Evolutionary conservation across 1,139 yeast genomes (phyloP), one percentile per base, ranked within the genome.

Genomic region (Kodamaea suecica): DNA sequence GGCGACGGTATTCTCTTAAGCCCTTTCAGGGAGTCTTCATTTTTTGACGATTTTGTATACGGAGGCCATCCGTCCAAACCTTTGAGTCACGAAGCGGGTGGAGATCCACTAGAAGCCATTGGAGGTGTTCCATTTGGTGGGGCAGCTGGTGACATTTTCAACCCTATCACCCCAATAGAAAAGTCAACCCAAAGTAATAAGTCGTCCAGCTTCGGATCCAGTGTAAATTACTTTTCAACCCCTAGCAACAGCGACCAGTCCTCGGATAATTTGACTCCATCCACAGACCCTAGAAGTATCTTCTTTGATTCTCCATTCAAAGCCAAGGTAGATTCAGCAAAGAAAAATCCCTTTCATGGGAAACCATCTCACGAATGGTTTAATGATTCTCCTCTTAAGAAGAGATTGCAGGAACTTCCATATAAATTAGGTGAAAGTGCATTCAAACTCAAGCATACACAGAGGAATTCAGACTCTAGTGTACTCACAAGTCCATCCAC

Each of bases 391-490:
- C 33, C 33, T 8, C 17, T 30, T 17, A 23, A 15, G 13, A 30
- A 24, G 15, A 30, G 14, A 16, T 23, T 30, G 17, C 23, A 16
- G 20, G 33, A 16, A 17, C 29, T 34, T 11, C 33, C 35, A n/a
- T 15, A 29, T 6, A 21, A 23, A 11, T 26, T 29, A 16, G 17
- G 36, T 30, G 5, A 29, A 19, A 19, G 21, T 6, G 21, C 9
- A 19, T n/a, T n/a, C n/a, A 19, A 19, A 19, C 21, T 6, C 8
- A 6, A 6, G 21, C 21, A 6, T 9, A 6, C 9, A 6, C 21
- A 19, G 9, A 9, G 21, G 21, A 6, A 9, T 6, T 19, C 21
- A 19, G 21, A n/a, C n/a, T n/a, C n/a, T n/a, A 6, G 9, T 19
- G 21, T 6, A 6, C 9, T 19, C 21, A 19, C 6, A 9, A 6